phyloP scores from a whole-genome alignment of 176 grass and related monocot species.

The Phoenix roebelenii region DNA sequence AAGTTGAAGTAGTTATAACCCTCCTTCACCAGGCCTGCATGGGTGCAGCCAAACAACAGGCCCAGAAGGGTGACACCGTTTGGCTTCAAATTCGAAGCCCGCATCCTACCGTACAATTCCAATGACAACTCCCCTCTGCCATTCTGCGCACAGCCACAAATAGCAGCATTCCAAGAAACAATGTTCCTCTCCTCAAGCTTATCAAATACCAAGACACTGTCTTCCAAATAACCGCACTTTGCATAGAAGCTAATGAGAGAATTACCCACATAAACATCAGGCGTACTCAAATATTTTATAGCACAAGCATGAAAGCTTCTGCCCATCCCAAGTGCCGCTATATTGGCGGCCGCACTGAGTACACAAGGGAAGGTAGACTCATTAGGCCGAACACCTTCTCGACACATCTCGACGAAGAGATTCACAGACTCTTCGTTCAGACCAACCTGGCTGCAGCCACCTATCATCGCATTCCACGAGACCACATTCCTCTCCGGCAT shows the following conservation, averaged over 20 bases:
- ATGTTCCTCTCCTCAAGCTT: constrained; percentile 37
- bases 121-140: no score
- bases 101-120: constrained; percentile 25
- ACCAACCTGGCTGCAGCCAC: constrained; percentile 58
- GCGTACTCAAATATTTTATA: constrained; percentile 52
- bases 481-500: constrained; percentile 72
- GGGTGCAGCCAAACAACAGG: constrained; percentile 69
- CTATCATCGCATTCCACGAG: constrained; percentile 77
- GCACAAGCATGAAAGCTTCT: constrained; percentile 72
- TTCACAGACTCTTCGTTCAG: constrained; percentile 46
- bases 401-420: constrained; percentile 57
- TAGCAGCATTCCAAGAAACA: constrained; percentile 40
- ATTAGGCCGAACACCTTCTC: constrained; percentile 42
- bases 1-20: constrained; percentile 44
- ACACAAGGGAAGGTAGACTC: constrained; percentile 52
- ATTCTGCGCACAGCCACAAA: no score
- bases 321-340: constrained; percentile 47
- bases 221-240: constrained; percentile 62
- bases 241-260: constrained; percentile 77
- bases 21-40: constrained; percentile 61
- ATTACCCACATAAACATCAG: constrained; percentile 49
- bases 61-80: constrained; percentile 48
- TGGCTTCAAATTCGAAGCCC: constrained; percentile 31
- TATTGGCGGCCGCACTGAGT: constrained; percentile 49
- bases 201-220: constrained; percentile 53